Percentiles rank a stretch among this genome's conserved stretches.
Conservation (phyloP, 116 monocot species). For the Iris pallida region DNA sequence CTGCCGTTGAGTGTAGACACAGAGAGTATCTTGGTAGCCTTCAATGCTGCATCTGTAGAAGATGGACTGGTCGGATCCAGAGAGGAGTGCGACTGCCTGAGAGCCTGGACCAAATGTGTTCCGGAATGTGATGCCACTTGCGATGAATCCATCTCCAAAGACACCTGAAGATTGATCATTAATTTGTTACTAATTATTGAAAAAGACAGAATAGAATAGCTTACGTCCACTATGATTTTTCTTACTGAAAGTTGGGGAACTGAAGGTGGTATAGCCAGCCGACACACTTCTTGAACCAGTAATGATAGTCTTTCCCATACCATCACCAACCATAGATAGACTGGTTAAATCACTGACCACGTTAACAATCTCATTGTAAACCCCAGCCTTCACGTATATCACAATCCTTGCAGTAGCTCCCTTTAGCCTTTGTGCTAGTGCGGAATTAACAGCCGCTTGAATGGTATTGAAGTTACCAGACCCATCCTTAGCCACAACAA, state of each 20-base stretch:
- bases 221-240: background rate
- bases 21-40: slow-evolving; percentile 81
- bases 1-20: slow-evolving; percentile 59
- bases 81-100: slow-evolving; percentile 66
- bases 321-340: slow-evolving; percentile 62
- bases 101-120: slow-evolving; percentile 63
- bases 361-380: slow-evolving; percentile 53
- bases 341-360: slow-evolving; percentile 37
- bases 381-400: slow-evolving; percentile 63
- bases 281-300: slow-evolving; percentile 40
- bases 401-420: slow-evolving; percentile 27
- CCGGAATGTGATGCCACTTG: slow-evolving; percentile 49
- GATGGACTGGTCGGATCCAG: slow-evolving; percentile 59
- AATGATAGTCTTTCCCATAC: slow-evolving; percentile 64
- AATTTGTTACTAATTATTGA: background rate
- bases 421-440: slow-evolving; percentile 14
- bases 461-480: slow-evolving; percentile 49
- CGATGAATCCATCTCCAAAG: slow-evolving; percentile 59
- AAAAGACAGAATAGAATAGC: background rate
- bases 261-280: slow-evolving; percentile 61
- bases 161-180: slow-evolving; percentile 28
- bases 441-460: slow-evolving; percentile 32
- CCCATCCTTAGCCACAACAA: slow-evolving; percentile 53
- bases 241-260: slow-evolving; percentile 69
- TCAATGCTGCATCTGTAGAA: slow-evolving; percentile 64